These are phyloP conservation scores for Cryptococcus jaspeensis DNA, from an alignment of 1,284 basidiomycete species.

Conservation along the genomic window DNA sequence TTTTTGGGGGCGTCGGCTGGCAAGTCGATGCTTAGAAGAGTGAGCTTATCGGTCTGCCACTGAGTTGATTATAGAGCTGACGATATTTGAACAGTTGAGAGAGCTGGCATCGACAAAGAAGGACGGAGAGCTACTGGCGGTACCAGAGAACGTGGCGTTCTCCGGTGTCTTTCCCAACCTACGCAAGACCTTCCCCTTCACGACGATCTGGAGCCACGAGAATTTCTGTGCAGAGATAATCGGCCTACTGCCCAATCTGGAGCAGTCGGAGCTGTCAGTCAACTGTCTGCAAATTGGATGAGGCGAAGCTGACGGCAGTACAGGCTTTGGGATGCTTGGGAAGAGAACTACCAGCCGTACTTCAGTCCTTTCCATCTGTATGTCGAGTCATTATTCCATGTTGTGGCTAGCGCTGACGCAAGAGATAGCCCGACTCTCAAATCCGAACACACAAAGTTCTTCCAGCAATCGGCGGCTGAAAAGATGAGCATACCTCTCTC, in stretches of 20 bases:
- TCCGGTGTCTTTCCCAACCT: slow-evolving; percentile 48
- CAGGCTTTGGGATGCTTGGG: slow-evolving; percentile 40
- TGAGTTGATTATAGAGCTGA: background rate
- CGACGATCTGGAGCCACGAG: slow-evolving; percentile 52
- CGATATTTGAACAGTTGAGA: slow-evolving; percentile 17
- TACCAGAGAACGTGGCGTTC: slow-evolving; percentile 47
- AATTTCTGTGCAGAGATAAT: slow-evolving; percentile 50
- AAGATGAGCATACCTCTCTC: slow-evolving; percentile 45
- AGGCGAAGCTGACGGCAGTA: background rate
- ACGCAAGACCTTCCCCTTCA: slow-evolving; percentile 51
- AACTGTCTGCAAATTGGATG: background rate
- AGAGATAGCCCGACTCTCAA: slow-evolving; percentile 32
- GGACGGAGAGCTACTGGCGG: slow-evolving; percentile 29
- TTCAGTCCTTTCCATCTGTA: slow-evolving; percentile 47
- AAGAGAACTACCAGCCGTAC: slow-evolving; percentile 41
- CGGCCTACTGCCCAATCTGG: slow-evolving; percentile 40
- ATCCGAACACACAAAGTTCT: slow-evolving; percentile 44
- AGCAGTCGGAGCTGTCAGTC: slow-evolving; percentile 44
- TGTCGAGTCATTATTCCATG: slow-evolving; percentile 12
- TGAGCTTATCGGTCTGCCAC: slow-evolving; percentile 9
- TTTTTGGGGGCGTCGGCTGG: slow-evolving; percentile 45
- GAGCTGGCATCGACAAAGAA: slow-evolving; percentile 29
- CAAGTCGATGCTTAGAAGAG: slow-evolving; percentile 41
- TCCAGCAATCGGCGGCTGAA: slow-evolving; percentile 36
- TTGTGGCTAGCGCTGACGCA: background rate